These are phyloP conservation scores for Trichosporon inkin DNA, from an alignment of 1,284 basidiomycete species.

Conservation along the genomic window DNA sequence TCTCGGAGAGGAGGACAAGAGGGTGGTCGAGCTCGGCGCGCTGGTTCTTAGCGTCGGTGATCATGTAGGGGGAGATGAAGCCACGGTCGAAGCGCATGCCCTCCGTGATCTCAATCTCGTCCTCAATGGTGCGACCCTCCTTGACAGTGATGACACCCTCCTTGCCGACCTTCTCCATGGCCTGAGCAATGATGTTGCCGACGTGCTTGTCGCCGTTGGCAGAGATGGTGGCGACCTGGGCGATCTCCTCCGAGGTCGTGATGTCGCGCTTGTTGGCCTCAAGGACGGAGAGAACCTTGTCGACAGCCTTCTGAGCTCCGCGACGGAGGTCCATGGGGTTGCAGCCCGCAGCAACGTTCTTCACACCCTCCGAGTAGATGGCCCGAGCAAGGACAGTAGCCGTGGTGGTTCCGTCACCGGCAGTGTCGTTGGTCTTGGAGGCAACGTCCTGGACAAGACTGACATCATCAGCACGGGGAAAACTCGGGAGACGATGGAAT, in stretches of 20 bases:
- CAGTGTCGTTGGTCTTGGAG: slow-evolving; percentile 93
- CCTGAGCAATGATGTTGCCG: slow-evolving; percentile 94
- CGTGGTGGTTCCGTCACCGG: slow-evolving; percentile 97
- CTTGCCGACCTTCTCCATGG: slow-evolving; percentile 99
- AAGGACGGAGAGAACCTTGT: slow-evolving; percentile 89
- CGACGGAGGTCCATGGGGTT: slow-evolving; percentile 99
- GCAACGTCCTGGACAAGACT: slow-evolving; percentile 94
- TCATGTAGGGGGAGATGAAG: slow-evolving; percentile 97
- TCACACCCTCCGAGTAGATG: slow-evolving; percentile 97
- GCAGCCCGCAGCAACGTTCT: slow-evolving; percentile 96
- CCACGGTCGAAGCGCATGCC: slow-evolving; percentile 99
- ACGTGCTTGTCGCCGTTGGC: slow-evolving; percentile 95
- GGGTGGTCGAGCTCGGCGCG: slow-evolving; percentile 98
- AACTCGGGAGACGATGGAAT: not conserved
- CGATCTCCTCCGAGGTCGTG: slow-evolving; percentile 96
- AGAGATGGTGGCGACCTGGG: slow-evolving; percentile 91
- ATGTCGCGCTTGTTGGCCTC: slow-evolving; percentile 86
- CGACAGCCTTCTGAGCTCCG: slow-evolving; percentile 92
- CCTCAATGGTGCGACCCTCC: slow-evolving; percentile 95
- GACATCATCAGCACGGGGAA: slow-evolving; percentile 8
- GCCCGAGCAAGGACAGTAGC: slow-evolving; percentile 94
- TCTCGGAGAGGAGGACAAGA: slow-evolving; percentile 86
- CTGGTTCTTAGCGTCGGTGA: slow-evolving; percentile 96
- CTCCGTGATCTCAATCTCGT: slow-evolving; percentile 98
- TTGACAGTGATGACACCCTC: slow-evolving; percentile 99